Percentiles rank a stretch among this genome's conserved stretches.
phyloP scores from a whole-genome alignment of 2,329 filamentous ascomycete species.

The Gremmenia infestans region DNA sequence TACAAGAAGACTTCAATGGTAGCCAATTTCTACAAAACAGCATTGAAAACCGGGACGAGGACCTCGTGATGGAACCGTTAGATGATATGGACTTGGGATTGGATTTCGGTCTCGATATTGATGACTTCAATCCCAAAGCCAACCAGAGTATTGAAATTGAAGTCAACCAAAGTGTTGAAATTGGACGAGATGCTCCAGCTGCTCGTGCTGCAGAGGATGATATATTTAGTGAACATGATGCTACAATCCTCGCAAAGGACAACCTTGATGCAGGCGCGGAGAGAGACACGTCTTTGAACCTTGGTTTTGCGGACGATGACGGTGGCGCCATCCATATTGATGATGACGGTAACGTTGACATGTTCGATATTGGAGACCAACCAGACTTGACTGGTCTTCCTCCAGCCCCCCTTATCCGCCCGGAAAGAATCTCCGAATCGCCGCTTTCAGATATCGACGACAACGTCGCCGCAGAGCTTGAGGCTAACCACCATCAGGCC shows the following conservation, averaged over 20 bases:
- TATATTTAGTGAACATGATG: slow-evolving; percentile 57
- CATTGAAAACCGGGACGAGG: slow-evolving; percentile 48
- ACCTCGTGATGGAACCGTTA: slow-evolving; percentile 45
- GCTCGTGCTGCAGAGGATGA: slow-evolving; percentile 64
- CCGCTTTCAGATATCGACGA: slow-evolving; percentile 67
- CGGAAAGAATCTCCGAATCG: slow-evolving; percentile 62
- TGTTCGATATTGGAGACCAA: slow-evolving; percentile 58
- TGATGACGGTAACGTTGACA: slow-evolving; percentile 58
- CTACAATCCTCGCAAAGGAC: slow-evolving; percentile 50
- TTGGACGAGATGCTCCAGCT: slow-evolving; percentile 78
- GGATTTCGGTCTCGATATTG: slow-evolving; percentile 63
- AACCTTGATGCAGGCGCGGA: slow-evolving; percentile 44
- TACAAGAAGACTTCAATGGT: slow-evolving; percentile 64
- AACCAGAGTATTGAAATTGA: slow-evolving; percentile 74
- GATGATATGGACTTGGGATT: slow-evolving; percentile 69
- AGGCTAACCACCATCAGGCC: slow-evolving; percentile 42
- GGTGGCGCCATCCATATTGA: slow-evolving; percentile 55
- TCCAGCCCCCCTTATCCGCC: slow-evolving; percentile 44
- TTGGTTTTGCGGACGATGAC: slow-evolving; percentile 42
- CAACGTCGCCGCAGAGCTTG: slow-evolving; percentile 53
- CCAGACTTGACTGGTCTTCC: slow-evolving; percentile 48
- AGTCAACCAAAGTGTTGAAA: slow-evolving; percentile 68
- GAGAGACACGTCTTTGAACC: slow-evolving; percentile 49
- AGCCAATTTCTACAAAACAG: slow-evolving; percentile 77
- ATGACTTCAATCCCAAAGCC: slow-evolving; percentile 31